These are phyloP conservation scores for Debaryomyces sp. DNA, from an alignment of 1,139 yeast species.

Conservation along the genomic window DNA sequence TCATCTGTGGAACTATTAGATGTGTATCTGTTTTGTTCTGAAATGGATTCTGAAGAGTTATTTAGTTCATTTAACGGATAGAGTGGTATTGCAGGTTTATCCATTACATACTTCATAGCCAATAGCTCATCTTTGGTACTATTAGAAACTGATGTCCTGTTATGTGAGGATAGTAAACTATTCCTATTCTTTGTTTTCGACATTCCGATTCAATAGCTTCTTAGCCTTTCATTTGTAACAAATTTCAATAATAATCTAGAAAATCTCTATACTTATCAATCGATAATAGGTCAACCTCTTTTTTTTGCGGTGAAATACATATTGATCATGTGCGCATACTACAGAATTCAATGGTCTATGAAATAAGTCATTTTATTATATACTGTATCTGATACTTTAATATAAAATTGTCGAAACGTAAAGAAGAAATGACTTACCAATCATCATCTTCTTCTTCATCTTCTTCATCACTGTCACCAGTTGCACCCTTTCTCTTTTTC, in stretches of 20 bases:
- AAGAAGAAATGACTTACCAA: conserved; percentile 19
- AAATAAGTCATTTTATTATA: neutral
- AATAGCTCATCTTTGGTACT: conserved; percentile 38
- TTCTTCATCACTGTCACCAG: conserved; percentile 71
- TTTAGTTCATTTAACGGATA: conserved; percentile 37
- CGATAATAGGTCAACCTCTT: neutral
- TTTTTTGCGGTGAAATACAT: neutral
- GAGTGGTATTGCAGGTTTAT: conserved; percentile 34
- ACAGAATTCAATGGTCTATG: neutral
- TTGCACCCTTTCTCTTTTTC: conserved; percentile 79
- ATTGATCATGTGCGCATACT: conserved; percentile 1
- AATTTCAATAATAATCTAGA: neutral
- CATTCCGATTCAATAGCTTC: conserved; percentile 21
- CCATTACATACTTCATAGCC: conserved; percentile 41
- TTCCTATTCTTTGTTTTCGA: conserved; percentile 40
- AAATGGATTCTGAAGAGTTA: conserved; percentile 9
- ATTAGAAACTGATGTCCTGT: conserved; percentile 26
- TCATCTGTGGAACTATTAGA: conserved; percentile 6
- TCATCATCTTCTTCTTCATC: conserved; percentile 71
- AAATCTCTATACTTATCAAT: neutral
- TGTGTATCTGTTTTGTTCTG: neutral
- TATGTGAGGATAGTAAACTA: conserved; percentile 35
- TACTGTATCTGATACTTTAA: conserved; percentile 4
- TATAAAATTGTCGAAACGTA: neutral
- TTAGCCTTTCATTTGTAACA: neutral